Evolutionary conservation across 1,284 basidiomycete genomes (phyloP).

Genomic region (Puccinia novopanici): DNA sequence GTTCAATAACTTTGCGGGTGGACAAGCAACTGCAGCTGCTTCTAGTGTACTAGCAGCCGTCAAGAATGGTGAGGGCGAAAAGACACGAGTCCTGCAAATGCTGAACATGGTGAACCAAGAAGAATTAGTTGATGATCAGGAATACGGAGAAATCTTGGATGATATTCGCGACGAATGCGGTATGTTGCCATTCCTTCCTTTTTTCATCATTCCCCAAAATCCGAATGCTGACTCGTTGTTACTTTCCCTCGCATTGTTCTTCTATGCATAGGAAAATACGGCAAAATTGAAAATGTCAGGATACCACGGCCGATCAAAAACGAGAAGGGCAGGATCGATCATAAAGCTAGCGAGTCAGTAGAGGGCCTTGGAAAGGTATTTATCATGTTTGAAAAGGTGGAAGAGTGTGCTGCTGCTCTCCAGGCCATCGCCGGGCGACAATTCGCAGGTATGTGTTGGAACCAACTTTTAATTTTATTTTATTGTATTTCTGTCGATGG

Average conservation of each 20-base stretch:
- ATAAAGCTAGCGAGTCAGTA: slow-evolving; percentile 56
- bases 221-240: neutral
- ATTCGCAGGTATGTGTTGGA: slow-evolving; percentile 52
- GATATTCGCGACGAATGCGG: slow-evolving; percentile 89
- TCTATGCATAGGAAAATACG: slow-evolving; percentile 69
- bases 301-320: slow-evolving; percentile 75
- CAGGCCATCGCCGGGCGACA: slow-evolving; percentile 56
- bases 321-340: slow-evolving; percentile 55
- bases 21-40: slow-evolving; percentile 55
- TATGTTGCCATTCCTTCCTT: slow-evolving; percentile 8
- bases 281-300: slow-evolving; percentile 77
- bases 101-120: slow-evolving; percentile 98
- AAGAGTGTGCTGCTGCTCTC: slow-evolving; percentile 56
- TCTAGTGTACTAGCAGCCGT: slow-evolving; percentile 51
- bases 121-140: slow-evolving; percentile 84
- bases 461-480: neutral
- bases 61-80: slow-evolving; percentile 63
- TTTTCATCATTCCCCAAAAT: neutral
- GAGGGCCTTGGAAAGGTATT: slow-evolving; percentile 58
- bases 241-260: neutral
- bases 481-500: neutral
- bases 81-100: slow-evolving; percentile 83
- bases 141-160: slow-evolving; percentile 90
- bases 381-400: slow-evolving; percentile 57
- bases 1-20: slow-evolving; percentile 59